Evolutionary conservation across 2,329 filamentous ascomycete species (phyloP), one percentile per base, ranked within the genome.

Genomic region (Colletotrichum eremochloae): DNA sequence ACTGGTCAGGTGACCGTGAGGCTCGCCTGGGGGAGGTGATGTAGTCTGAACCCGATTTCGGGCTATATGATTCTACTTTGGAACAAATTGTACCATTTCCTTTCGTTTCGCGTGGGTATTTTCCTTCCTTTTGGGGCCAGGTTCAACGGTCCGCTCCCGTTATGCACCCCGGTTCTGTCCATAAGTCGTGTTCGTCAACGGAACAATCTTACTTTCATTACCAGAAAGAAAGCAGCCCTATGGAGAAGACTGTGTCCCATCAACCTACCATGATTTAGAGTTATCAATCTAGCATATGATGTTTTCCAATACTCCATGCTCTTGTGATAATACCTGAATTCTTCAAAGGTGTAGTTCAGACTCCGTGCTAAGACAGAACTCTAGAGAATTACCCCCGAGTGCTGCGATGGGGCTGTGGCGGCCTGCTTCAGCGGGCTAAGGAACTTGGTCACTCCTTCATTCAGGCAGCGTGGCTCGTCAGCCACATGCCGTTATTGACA

Each of bases 1-100:
- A 93, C 78, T 98, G 89, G 89, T 80, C 83, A 60, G 88, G 88
- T 14, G 84, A 85, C 14, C 86, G 86, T 74, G 81, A 80, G 33
- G 86, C 88, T 11, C 82, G 88, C 40, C 86, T 90, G 58, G 88
- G 88, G 20, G 88, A 90, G 80, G 82, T 85, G 67, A 77, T 84
- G 72, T 83, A 75, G 75, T 29, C 15, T 7, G 46, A 9, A 24
- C 38, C 31, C 29, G 20, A 15, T 20, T 24, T 36, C 3, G 46
- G 6, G 42, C 40, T 15, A n/a, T n/a, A 33, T 6, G 18, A 52
- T 44, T 20, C 4, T 36, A 24, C 12, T 38, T 20, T 38, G 20
- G 31, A 8, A 14, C 33, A 24, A 38, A 56, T 15, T 33, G 50
- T n/a, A 24, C 20, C 20, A 24, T 24, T 57, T 57, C 33, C 55